phyloP scores from a whole-genome alignment of 2,329 filamentous ascomycete species.

The Stagonosporopsis chrysanthemi region DNA sequence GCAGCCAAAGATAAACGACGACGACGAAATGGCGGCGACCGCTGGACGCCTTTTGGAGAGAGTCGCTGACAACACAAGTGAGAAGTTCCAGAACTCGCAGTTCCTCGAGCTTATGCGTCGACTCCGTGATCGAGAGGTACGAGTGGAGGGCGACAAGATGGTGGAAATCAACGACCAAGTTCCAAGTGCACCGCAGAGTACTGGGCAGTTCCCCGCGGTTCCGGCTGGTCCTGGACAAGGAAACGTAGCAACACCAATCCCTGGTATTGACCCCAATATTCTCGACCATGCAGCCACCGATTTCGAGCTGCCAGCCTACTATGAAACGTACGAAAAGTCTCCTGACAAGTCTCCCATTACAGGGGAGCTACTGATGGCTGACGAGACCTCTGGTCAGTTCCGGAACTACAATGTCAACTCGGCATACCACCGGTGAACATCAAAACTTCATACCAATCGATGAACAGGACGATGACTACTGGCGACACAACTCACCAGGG shows the following conservation, averaged over 20 bases:
- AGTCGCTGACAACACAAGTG: conserved; percentile 71
- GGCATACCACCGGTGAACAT: conserved; percentile 28
- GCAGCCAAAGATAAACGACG: conserved; percentile 50
- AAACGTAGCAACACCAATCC: conserved; percentile 24
- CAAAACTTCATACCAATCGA: conserved; percentile 27
- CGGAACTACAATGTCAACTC: conserved; percentile 36
- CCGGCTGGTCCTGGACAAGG: background rate
- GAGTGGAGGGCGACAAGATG: conserved; percentile 74
- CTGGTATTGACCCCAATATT: conserved; percentile 39
- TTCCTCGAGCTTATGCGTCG: conserved; percentile 80
- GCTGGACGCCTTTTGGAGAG: conserved; percentile 74
- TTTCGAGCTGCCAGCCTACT: conserved; percentile 41
- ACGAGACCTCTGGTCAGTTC: conserved; percentile 43
- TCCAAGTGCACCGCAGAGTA: background rate
- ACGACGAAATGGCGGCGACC: conserved; percentile 74
- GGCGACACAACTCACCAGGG: conserved; percentile 31
- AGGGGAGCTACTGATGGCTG: conserved; percentile 29
- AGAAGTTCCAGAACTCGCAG: conserved; percentile 80
- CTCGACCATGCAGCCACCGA: conserved; percentile 40
- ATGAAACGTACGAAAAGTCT: conserved; percentile 26
- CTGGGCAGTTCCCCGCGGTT: background rate
- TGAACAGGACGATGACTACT: conserved; percentile 44
- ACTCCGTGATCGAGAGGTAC: conserved; percentile 74
- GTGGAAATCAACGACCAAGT: conserved; percentile 58
- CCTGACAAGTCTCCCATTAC: conserved; percentile 19